Evolutionary conservation across 2,329 filamentous ascomycete species (phyloP), one percentile per base, ranked within the genome.

Genomic region (Xylaria sp.): DNA sequence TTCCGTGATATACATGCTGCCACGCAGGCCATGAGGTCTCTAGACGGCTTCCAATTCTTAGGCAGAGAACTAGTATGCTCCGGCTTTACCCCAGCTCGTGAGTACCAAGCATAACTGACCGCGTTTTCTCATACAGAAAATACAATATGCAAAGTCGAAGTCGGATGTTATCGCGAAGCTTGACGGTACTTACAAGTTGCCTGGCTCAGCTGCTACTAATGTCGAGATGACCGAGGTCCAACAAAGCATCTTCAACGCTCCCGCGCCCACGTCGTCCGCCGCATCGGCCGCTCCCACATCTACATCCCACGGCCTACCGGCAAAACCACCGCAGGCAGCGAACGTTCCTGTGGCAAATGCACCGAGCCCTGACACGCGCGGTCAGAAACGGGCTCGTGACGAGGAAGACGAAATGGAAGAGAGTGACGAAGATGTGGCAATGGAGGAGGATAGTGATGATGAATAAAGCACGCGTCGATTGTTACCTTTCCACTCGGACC

Each of bases 1-100:
- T 98, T 94, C 80, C 89, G 93, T 67, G 95, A 99, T 79, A 86
- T 95, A 41, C 92, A 97, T 74, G 90, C 93, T n/a, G 94, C 94
- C 61, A 97, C 94, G 28, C 94, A 97, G 79, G 96, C 96, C 1
- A 93, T 99, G 93, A 87, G 95, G 73, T 90, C 93, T 12, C 84
- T 98, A 57, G 92, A 98, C 75, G 94, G 93, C 1, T 93, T 94
- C 76, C 89, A 92, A 2, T 94, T 99, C 73, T 91, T 97, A 72
- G 96, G 94, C 18, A 90, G 89, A 73, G 88, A 94, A 73, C 90
- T 99, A 86, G 95, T 98, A 80, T 72, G 91, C n/a, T 18, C 41
- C 39, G 9, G 13, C 13, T 61, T 7, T 46, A 31, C 41, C 39
- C 28, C 18, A 6, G 23, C 2, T 56, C 23, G 28, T 39, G 23